Evolutionary conservation across 116 monocot genomes (phyloP).

Genomic region (Cymodocea nodosa): DNA sequence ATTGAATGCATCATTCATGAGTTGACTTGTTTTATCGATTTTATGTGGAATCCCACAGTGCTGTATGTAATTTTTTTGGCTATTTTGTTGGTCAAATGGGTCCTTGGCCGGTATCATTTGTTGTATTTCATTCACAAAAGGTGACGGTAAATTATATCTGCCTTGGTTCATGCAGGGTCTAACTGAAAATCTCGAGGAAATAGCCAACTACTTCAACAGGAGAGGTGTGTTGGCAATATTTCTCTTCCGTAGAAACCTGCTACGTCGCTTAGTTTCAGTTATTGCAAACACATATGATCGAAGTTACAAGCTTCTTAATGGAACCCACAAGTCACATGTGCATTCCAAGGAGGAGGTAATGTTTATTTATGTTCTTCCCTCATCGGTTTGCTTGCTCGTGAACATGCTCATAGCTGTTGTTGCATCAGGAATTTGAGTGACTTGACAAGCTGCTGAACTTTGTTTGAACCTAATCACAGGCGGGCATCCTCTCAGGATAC

Average conservation of each 20-base stretch:
- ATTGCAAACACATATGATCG: slow-evolving; percentile 65
- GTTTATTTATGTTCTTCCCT: neutral
- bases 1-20: neutral
- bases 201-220: slow-evolving; percentile 55
- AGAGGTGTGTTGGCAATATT: slow-evolving; percentile 59
- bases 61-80: too few relatives aligned
- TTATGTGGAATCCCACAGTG: neutral
- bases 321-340: slow-evolving; percentile 86
- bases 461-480: slow-evolving; percentile 25
- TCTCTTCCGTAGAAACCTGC: slow-evolving; percentile 73
- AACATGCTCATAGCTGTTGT: too few relatives aligned
- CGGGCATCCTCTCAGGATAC: slow-evolving; percentile 65
- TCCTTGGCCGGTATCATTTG: too few relatives aligned
- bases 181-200: slow-evolving; percentile 45
- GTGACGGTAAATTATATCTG: neutral
- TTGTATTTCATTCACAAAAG: too few relatives aligned
- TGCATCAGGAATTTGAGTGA: neutral
- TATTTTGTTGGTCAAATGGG: too few relatives aligned
- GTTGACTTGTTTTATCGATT: neutral
- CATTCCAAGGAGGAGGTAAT: slow-evolving; percentile 62
- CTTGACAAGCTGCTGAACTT: neutral
- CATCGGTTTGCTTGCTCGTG: neutral
- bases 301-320: slow-evolving; percentile 56
- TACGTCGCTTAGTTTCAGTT: slow-evolving; percentile 57
- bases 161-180: slow-evolving; percentile 35